A percentile compares a stretch with the other conserved stretches of the same genome.
These are phyloP conservation scores for Talaromyces sp. DNA, from an alignment of 2,329 filamentous ascomycete genomes.

Conservation along the genomic window DNA sequence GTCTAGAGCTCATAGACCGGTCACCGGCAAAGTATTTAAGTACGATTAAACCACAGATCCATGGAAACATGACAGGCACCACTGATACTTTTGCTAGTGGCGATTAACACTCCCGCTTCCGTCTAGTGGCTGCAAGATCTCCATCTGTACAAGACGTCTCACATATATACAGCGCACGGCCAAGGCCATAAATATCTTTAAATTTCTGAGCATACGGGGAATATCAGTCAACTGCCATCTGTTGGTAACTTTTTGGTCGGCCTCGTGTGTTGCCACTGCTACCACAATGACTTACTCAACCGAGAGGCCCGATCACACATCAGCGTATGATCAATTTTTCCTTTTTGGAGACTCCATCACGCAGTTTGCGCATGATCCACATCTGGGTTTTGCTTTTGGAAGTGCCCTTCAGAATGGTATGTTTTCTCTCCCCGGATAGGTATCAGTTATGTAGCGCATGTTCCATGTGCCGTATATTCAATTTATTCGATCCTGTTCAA, in stretches of 20 bases:
- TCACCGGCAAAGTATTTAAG: not conserved
- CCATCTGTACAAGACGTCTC: not conserved
- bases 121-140: not conserved
- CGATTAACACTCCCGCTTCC: not conserved
- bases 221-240: not conserved
- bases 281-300: not conserved
- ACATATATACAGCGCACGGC: not conserved
- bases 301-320: not conserved
- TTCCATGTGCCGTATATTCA: not conserved
- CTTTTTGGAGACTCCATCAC: constrained; percentile 90
- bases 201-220: not conserved
- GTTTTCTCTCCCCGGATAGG: constrained; percentile 18
- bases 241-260: not conserved
- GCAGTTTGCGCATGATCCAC: constrained; percentile 57
- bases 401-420: constrained; percentile 64
- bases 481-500: not conserved
- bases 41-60: not conserved
- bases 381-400: constrained; percentile 67
- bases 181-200: not conserved
- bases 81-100: too few species aligned
- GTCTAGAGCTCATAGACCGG: not conserved
- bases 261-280: not conserved
- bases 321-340: constrained; percentile 62
- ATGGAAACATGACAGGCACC: not conserved
- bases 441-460: not conserved